Evolutionary conservation across 768 basidiomycete species (phyloP), one percentile per base, ranked within the genome.

Genomic region (Pulveroboletus ravenelii): DNA sequence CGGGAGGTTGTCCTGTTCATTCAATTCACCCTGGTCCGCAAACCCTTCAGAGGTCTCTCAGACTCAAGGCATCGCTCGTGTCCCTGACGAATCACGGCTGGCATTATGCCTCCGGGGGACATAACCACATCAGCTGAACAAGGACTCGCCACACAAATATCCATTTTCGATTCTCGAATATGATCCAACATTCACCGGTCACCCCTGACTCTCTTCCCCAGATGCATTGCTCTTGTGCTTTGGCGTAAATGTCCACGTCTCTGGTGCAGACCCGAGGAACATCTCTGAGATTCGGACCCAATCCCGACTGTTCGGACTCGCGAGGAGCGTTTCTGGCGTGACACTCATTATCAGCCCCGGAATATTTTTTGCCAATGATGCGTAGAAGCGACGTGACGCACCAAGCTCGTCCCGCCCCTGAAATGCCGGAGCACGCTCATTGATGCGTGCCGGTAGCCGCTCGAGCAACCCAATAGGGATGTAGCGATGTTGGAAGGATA

Each of bases 401-500:
- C 92, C 90, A 37, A 98, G 77, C 41, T 96, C 93, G 68, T 86
- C 82, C 18, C 96, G 80, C 2, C 95, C 95, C 12, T 77, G 75
- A 72, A 89, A 98, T 0, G 88, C 81, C 0, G 92, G 91, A 0
- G 94, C 83, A 10, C 96, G 82, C 50, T 98, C 94, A 63, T 98
- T 98, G 57, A 99, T 82, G 52, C 78, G 76, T 3, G 76, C 80
- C 0, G 95, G 93, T 23, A 93, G 71, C 1, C 63, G 71, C 65
- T 99, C 94, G 17, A 98, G 78, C 7, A 99, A 72, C 0, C 96
- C 96, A 41, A 98, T 85, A 7, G 96, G 96, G 41, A 97, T 74
- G 64, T 99, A 99, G 40, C 96, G 90, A 67, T 95, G 87, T 62
- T 93, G 91, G 78, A 98, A 99, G 0, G 93, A 95, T 2, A 99